Base-by-base conservation (phyloP, 163 green algal species). In the Scenedesmus sp. region DNA sequence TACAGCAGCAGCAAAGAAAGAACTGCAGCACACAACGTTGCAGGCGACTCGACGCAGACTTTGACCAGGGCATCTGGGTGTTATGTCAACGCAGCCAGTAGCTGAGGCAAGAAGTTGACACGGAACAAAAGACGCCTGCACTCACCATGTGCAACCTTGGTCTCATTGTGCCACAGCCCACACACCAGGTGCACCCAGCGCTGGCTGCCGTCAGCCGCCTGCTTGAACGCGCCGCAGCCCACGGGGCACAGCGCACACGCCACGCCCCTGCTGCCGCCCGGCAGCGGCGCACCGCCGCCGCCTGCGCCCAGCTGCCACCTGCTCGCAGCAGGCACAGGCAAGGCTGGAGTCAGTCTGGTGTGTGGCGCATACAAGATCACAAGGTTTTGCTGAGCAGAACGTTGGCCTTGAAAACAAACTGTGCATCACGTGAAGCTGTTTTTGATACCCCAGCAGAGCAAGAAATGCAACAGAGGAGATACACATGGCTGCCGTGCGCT, bases 191-290 rank as follows among this genome's bases (percentile, higher is more conserved):
- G 93, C 73, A 92, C 86, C 93, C 93, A 95, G n/a, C 87, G 88
- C 70, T 46, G 55, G 82, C 64, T 86, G 46, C 84, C 79, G 87
- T 96, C 94, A 26, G n/a, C 86, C 20, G 86, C 91, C 15, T 92
- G 92, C 91, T 98, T 97, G 95, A 99, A 99, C 1, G 98, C 98
- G 56, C 98, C 98, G 46, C 93, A 93, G 62, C 93, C 92, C 67
- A 99, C 94, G 73, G 98, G 98, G 93, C 98, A 99, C 62, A 99
- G 94, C 52, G 73, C 88, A 92, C 98, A 99, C 2, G 55, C 52
- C 16, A 93, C 93, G 73, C 91, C 90, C 18, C 90, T 92, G 4
- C 96, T 96, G 74, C 97, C 97, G 26, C 97, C 97, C 18, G 93
- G 52, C 54, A 92, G 86, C 20, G 82, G 66, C 91, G 73, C 60